Evolutionary conservation across 805 yeast species (phyloP).

Genomic region (Candida methanosorbosa): DNA sequence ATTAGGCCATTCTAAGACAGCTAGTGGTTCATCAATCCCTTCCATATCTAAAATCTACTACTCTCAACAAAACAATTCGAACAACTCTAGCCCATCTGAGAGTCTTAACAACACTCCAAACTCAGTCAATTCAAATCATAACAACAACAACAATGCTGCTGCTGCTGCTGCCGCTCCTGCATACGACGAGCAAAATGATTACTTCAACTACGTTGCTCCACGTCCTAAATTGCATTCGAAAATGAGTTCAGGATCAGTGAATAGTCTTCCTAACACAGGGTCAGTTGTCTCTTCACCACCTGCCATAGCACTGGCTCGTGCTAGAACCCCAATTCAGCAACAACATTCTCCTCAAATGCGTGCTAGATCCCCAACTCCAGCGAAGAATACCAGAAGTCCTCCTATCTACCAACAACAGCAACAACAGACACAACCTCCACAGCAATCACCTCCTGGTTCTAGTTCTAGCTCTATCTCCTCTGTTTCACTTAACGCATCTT

Average conservation of each 20-base stretch:
- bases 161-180: conserved; percentile 1
- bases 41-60: not conserved
- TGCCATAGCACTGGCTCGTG: not conserved
- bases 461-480: not conserved
- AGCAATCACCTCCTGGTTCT: no score
- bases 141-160: not conserved
- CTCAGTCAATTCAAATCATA: not conserved
- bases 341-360: no score
- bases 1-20: not conserved
- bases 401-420: no score
- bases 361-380: conserved; percentile 1
- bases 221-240: conserved; percentile 8
- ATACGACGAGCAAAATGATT: conserved; percentile 11
- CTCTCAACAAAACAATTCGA: not conserved
- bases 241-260: conserved; percentile 1
- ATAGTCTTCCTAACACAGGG: not conserved
- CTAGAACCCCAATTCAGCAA: not conserved
- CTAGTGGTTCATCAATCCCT: not conserved
- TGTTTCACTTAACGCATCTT: not conserved
- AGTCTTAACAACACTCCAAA: not conserved
- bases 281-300: conserved; percentile 1
- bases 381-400: no score
- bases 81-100: conserved; percentile 1
- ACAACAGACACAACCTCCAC: no score
- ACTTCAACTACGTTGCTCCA: conserved; percentile 20